Evolutionary conservation across 2,329 filamentous ascomycete species (phyloP).

Genomic region (Amylocarpus encephaloides): DNA sequence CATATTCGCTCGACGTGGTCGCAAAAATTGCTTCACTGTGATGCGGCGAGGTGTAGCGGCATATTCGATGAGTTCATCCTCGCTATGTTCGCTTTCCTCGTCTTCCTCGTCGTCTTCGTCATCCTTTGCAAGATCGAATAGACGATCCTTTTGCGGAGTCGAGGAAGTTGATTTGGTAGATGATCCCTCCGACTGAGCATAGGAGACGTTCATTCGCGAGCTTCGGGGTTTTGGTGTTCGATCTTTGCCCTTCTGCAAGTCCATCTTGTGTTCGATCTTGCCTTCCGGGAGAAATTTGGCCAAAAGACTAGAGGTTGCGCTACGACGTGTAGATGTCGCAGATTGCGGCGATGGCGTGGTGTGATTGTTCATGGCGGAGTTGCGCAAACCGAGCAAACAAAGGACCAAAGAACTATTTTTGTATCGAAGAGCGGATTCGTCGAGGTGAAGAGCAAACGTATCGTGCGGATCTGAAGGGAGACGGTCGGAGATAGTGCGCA

Average conservation of each 20-base stretch:
- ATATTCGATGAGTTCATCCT: conserved; percentile 18
- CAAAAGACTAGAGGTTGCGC: conserved; percentile 24
- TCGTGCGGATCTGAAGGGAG: no score
- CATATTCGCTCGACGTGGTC: conserved; percentile 19
- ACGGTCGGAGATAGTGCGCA: no score
- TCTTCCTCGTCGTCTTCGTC: conserved; percentile 5
- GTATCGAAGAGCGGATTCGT: no score
- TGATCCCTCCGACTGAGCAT: conserved; percentile 11
- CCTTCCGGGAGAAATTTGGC: conserved; percentile 25
- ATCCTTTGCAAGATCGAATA: background rate
- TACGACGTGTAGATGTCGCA: background rate
- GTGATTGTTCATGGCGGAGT: no score
- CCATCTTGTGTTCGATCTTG: conserved; percentile 27
- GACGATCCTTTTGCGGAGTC: background rate
- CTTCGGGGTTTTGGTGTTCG: background rate
- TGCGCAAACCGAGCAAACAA: no score
- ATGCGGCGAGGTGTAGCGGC: conserved; percentile 5
- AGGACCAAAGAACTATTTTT: no score
- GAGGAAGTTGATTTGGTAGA: conserved; percentile 7
- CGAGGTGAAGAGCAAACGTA: no score
- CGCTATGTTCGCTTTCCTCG: conserved; percentile 12
- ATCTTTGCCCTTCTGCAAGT: conserved; percentile 7
- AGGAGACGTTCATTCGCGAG: conserved; percentile 5
- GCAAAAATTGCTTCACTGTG: conserved; percentile 4
- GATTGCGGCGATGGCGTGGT: background rate